A percentile compares a stretch with the other conserved stretches of the same genome.
Evolutionary conservation across 371 early-diverging fungal species (phyloP).

Genomic region (Capillidium rhysosporum): DNA sequence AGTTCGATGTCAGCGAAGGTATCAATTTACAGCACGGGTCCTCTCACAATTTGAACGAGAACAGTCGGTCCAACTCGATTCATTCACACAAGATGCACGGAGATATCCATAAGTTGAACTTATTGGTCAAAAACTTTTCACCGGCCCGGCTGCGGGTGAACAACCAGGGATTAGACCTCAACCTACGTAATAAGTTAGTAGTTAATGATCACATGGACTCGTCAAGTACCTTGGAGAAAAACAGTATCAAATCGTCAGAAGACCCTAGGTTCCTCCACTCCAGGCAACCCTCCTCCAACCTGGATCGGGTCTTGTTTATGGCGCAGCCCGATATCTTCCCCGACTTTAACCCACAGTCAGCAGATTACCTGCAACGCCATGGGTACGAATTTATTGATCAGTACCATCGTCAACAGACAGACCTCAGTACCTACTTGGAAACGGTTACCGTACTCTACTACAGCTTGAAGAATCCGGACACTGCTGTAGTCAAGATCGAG

Average conservation of each 20-base stretch:
- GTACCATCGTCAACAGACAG: not conserved
- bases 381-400: constrained; percentile 3
- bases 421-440: not conserved
- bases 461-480: not conserved
- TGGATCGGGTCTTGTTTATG: not conserved
- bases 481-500: not conserved
- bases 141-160: not conserved
- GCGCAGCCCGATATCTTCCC: not conserved
- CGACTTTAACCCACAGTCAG: not conserved
- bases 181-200: not conserved
- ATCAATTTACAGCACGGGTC: not conserved
- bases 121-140: not conserved
- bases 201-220: not conserved
- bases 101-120: not conserved
- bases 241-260: not conserved
- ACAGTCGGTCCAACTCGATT: not conserved
- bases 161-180: not conserved
- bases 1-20: not conserved
- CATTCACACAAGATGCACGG: not conserved
- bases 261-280: not conserved
- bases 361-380: constrained; percentile 1
- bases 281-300: not conserved
- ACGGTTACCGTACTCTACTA: not conserved
- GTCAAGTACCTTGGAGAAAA: not conserved
- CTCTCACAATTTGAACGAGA: not conserved